A percentile compares a stretch with the other conserved stretches of the same genome.
Evolutionary conservation across 305 asterid species (phyloP).

Genomic region (Fraxinus velutina): DNA sequence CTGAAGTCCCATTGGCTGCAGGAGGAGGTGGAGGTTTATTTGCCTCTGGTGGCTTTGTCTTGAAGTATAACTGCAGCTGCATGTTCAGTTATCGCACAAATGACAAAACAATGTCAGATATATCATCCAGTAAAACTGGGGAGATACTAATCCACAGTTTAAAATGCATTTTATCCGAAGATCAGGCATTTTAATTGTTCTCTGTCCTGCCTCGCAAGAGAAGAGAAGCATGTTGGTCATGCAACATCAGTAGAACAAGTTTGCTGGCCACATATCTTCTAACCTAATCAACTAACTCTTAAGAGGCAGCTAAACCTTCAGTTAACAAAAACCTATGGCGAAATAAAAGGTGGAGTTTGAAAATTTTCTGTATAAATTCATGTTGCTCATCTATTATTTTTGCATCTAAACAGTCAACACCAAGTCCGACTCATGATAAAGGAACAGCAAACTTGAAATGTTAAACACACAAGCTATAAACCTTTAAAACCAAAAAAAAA

Average conservation of each 20-base stretch:
- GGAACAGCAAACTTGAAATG: not conserved
- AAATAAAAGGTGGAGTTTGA: not conserved
- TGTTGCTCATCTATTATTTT: not conserved
- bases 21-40: constrained; percentile 63
- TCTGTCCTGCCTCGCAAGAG: not conserved
- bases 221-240: not conserved
- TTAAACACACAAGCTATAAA: not conserved
- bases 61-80: constrained; percentile 91
- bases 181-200: not conserved
- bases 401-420: constrained; percentile 3
- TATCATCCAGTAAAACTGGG: not conserved
- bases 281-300: not conserved
- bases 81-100: constrained; percentile 18
- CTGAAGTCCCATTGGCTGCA: constrained; percentile 53
- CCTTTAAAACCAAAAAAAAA: not conserved
- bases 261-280: not conserved
- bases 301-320: not conserved
- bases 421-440: not conserved
- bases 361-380: not conserved
- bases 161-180: not conserved
- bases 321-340: not conserved
- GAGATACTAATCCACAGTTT: constrained; percentile 3
- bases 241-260: not conserved
- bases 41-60: constrained; percentile 77
- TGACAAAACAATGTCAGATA: constrained; percentile 10